Base-by-base conservation (phyloP, 768 basidiomycete species). In the Terana coerulea region DNA sequence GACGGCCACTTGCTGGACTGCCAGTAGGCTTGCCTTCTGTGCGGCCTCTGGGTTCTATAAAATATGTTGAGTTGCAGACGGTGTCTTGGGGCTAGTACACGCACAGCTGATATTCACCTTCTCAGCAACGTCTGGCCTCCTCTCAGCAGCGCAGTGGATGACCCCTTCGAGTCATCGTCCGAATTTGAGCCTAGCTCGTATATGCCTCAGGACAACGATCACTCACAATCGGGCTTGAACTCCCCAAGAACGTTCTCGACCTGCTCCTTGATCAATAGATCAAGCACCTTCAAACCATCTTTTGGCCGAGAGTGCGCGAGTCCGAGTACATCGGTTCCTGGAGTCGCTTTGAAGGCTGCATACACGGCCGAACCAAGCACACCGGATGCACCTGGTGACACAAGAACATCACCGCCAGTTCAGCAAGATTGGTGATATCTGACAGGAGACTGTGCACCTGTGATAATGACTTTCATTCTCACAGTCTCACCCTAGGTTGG, bases 121-220 rank as follows among this genome's bases (percentile, higher is more conserved):
- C 67, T 95, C 91, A 50, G 92, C 94, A 11, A 91, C 88, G 63
- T 98, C 94, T 4, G 95, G 93, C 37, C 94, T 74, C 54, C 95
- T 72, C 69, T 98, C 95, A 2, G 95, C 95, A 12, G 95, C 95
- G 61, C 94, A 97, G 63, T 98, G 95, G 14, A 98, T 83, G 33
- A 98, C 82, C 83, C 87, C 86, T 88, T 62, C 59, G 46, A 50
- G 21, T 11, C 19, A 39, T 8, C 14, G 17, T 39, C 17, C 11
- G 37, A 22, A n/a, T 17, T 19, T 47, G 45, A 47, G 15, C 26
- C 19, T 30, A 26, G 46, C 31, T 10, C 5, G 9, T 9, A 24
- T 22, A 44, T 9, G 25, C 25, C 15, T 31, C n/a, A 24, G 30
- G 8, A 44, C 21, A 9, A 17, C 5, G 14, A 43, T 17, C 26